Evolutionary conservation across 2,329 filamentous ascomycete genomes (phyloP).

Genomic region (Venturia carpophila): DNA sequence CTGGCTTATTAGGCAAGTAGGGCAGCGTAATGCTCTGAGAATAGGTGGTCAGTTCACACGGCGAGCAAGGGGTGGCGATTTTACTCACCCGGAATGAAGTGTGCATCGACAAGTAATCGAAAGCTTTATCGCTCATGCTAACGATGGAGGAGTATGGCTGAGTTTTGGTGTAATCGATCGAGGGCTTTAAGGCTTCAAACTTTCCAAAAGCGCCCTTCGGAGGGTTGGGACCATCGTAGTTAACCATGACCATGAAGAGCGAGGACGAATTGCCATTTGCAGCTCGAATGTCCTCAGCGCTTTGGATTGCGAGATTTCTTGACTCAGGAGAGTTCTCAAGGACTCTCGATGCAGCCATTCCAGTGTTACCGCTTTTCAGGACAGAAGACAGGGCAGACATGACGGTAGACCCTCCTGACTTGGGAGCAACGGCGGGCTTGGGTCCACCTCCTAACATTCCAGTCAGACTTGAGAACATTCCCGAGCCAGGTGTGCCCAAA

Average conservation of each 20-base stretch:
- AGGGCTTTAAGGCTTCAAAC: constrained; percentile 27
- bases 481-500: constrained; percentile 36
- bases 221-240: constrained; percentile 29
- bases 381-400: constrained; percentile 22
- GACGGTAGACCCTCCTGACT: neutral
- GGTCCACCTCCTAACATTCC: neutral
- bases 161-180: constrained; percentile 29
- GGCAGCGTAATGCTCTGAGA: constrained; percentile 25
- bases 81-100: constrained; percentile 27
- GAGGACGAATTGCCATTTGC: constrained; percentile 31
- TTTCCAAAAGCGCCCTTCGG: constrained; percentile 29
- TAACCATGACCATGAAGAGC: constrained; percentile 28
- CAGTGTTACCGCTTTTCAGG: constrained; percentile 28
- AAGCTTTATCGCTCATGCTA: constrained; percentile 35
- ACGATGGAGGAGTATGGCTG: constrained; percentile 43
- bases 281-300: constrained; percentile 23
- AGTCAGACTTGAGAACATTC: constrained; percentile 30
- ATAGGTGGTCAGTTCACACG: constrained; percentile 30
- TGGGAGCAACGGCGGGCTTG: neutral
- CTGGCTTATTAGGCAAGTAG: constrained; percentile 25
- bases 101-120: constrained; percentile 21
- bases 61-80: constrained; percentile 27
- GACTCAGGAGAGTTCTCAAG: neutral
- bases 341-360: constrained; percentile 21
- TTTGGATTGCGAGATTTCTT: neutral